phyloP scores from a whole-genome alignment of 2,329 filamentous ascomycete genomes.

The Immersiporthe knoxdaviesiana region DNA sequence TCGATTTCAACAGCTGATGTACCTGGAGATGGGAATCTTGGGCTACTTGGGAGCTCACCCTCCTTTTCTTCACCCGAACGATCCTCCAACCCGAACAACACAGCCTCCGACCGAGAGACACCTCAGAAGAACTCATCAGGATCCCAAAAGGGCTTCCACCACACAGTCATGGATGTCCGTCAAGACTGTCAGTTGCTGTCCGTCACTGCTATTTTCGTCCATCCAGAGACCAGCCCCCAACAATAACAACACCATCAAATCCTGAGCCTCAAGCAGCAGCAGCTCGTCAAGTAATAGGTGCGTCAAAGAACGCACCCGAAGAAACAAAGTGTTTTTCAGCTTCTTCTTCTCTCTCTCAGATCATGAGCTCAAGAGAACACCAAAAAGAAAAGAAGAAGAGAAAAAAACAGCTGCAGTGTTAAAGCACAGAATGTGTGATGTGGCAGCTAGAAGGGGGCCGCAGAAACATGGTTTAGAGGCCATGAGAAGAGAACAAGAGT shows the following conservation, averaged over 20 bases:
- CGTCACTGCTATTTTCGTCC: neutral
- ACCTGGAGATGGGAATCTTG: neutral
- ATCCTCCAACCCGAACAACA: neutral
- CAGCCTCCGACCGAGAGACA: neutral
- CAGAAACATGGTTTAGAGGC: neutral
- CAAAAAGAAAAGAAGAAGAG: neutral
- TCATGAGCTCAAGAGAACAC: neutral
- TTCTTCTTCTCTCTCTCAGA: neutral
- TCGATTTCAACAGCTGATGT: neutral
- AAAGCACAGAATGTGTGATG: neutral
- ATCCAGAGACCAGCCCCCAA: neutral
- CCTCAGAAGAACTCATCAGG: neutral
- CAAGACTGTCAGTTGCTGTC: neutral
- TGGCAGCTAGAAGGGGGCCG: neutral
- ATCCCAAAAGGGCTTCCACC: neutral
- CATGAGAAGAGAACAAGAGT: neutral
- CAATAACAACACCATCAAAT: neutral
- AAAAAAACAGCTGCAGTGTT: neutral
- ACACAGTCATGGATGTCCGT: neutral
- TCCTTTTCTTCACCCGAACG: neutral
- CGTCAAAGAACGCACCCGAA: neutral
- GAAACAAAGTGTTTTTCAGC: neutral
- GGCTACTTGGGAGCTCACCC: conserved; percentile 1
- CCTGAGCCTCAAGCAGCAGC: conserved; percentile 1
- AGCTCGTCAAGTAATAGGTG: neutral